phyloP scores from a whole-genome alignment of 108 stramenopile genomes.

The Epithemia pelagica region DNA sequence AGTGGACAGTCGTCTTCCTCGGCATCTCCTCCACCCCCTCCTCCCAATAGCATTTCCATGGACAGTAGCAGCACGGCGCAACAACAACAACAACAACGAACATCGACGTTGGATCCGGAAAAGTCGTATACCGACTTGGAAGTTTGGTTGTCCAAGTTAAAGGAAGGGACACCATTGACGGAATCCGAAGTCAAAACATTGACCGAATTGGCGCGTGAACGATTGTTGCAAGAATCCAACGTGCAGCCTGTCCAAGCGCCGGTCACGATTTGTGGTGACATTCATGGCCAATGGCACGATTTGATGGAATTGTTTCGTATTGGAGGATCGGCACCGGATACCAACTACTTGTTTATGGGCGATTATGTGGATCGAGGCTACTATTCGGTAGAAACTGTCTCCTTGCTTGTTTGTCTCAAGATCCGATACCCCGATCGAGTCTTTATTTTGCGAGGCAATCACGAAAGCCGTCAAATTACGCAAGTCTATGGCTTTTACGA shows the following conservation, averaged over 20 bases:
- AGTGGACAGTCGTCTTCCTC: slow-evolving; percentile 2
- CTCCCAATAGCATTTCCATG: background rate
- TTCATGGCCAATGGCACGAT: slow-evolving; percentile 93
- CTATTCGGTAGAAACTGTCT: slow-evolving; percentile 96
- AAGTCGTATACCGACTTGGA: slow-evolving; percentile 64
- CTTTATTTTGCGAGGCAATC: slow-evolving; percentile 90
- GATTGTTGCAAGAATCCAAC: slow-evolving; percentile 76
- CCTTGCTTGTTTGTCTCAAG: slow-evolving; percentile 91
- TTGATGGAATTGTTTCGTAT: slow-evolving; percentile 90
- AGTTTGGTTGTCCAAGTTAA: slow-evolving; percentile 77
- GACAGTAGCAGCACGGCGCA: background rate
- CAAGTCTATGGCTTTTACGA: slow-evolving; percentile 99
- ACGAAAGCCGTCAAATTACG: slow-evolving; percentile 92
- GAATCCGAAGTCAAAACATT: slow-evolving; percentile 81
- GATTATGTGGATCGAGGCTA: slow-evolving; percentile 99
- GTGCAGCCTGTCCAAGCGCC: slow-evolving; percentile 86
- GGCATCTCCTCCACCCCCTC: background rate
- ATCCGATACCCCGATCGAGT: slow-evolving; percentile 94
- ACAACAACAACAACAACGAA: slow-evolving; percentile 1
- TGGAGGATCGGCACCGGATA: slow-evolving; percentile 92
- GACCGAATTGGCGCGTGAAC: slow-evolving; percentile 78
- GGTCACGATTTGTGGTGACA: slow-evolving; percentile 88
- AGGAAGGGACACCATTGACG: slow-evolving; percentile 72
- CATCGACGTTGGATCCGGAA: slow-evolving; percentile 21
- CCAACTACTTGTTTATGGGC: slow-evolving; percentile 99